Evolutionary conservation across 139 green algal species (phyloP), one percentile per base, ranked within the genome.

Genomic region (Parachlorella kessleri): DNA sequence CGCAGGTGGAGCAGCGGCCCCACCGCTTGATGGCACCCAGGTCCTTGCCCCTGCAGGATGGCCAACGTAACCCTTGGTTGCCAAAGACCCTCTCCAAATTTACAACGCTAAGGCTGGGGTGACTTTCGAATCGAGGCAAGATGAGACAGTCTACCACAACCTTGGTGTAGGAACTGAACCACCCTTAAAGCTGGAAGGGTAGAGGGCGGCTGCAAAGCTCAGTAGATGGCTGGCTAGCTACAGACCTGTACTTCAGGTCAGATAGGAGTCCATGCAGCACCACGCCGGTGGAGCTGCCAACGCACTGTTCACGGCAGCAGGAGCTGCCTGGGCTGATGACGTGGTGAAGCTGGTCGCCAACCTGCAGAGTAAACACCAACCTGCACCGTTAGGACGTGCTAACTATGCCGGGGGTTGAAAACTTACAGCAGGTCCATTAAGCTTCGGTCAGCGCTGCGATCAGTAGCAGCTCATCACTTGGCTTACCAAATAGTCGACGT

Each of bases 401-500:
- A n/a, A n/a, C n/a, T n/a, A n/a, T n/a, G n/a, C n/a, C n/a, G n/a
- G n/a, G n/a, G n/a, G n/a, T n/a, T n/a, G n/a, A n/a, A n/a, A n/a
- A n/a, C n/a, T n/a, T n/a, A n/a, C n/a, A n/a, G n/a, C n/a, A n/a
- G n/a, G n/a, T n/a, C n/a, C n/a, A n/a, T n/a, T n/a, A n/a, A n/a
- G n/a, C n/a, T n/a, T n/a, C n/a, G 24, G 68, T 59, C 68, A 36
- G 30, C 32, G 8, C 6, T 42, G 33, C 21, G 37, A 18, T 33
- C 28, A 8, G 8, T 4, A 38, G 53, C 28, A 35, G 1, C 4
- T 30, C 54, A 33, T 26, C 30, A 3, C 32, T 36, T 18, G 14
- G 10, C 33, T 72, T 38, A 82, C 71, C 9, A 88, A 40, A 30
- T 83, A 88, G 63, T 88, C 84, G 38, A 73, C 40, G 66, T 88